Evolutionary conservation across 495 filamentous ascomycete genomes (phyloP), one percentile per base, ranked within the genome.

Genomic region (Tuber microsphaerosporum): DNA sequence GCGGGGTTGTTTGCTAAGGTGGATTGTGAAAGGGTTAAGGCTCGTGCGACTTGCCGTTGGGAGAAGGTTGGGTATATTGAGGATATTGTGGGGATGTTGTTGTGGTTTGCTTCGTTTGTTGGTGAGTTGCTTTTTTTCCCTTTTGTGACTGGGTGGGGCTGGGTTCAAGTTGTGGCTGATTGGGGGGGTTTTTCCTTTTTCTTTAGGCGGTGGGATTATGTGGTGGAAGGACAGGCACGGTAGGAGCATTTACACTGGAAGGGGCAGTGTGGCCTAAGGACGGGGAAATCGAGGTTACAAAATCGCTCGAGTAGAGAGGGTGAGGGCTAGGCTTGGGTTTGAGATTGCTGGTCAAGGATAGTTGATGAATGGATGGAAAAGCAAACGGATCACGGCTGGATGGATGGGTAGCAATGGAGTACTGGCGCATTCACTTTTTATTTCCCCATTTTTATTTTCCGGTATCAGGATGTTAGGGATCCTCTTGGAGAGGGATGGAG

Each of bases 11-110:
- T 88, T 85, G 86, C 90, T 73, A 82, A 85, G 39, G 85, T 85
- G 65, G 81, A 90, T 80, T 80, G 87, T 43, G 84, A 86, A 68
- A 84, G 84, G 56, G 81, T 86, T 76, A 73, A 78, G 17, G 78
- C 77, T 12, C 81, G 86, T 76, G 74, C 77, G 20, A 78, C 77
- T 12, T 86, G 89, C 71, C 81, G 79, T 74, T 86, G 88, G 61
- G 92, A 92, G 91, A 88, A 90, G 76, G 85, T 87, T 77, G 90
- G 89, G 26, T 88, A 89, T 56, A 92, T 90, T 90, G 82, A 92
- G 68, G 90, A 91, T 85, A 79, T 92, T 76, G 78, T 88, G 37
- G 89, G 89, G 74, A 85, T 91, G 87, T 73, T 88, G 56, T 79
- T 92, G 56, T 92, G 90, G 90, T 81, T 88, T 51, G 74, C 85